Conservation (phyloP, 2,329 filamentous ascomycete genomes). For the Alternaria sp. region DNA sequence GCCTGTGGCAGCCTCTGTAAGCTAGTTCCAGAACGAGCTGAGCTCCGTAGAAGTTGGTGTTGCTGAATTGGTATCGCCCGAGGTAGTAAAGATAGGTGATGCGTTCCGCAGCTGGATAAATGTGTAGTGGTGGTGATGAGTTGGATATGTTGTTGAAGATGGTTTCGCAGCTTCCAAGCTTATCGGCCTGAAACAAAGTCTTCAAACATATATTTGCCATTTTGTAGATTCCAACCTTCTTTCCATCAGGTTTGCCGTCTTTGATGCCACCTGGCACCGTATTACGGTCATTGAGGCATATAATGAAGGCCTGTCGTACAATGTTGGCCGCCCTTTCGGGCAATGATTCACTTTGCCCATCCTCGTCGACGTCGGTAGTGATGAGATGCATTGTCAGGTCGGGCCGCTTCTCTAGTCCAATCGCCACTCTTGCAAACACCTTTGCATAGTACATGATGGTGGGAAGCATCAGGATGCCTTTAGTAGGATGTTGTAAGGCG, state of each 20-base stretch:
- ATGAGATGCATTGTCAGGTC: constrained; percentile 75
- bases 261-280: constrained; percentile 65
- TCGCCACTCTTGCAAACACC: constrained; percentile 81
- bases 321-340: constrained; percentile 89
- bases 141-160: constrained; percentile 89
- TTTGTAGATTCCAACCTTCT: constrained; percentile 87
- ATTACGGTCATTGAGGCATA: constrained; percentile 83
- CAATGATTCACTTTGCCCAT: constrained; percentile 77
- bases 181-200: constrained; percentile 86
- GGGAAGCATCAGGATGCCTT: constrained; percentile 83
- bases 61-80: constrained; percentile 87
- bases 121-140: constrained; percentile 79
- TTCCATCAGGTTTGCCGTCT: constrained; percentile 77
- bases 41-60: constrained; percentile 82
- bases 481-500: constrained; percentile 79
- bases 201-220: constrained; percentile 92
- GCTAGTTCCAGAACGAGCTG: constrained; percentile 78
- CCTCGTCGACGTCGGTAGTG: constrained; percentile 62
- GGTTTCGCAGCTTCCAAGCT: constrained; percentile 83
- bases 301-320: constrained; percentile 89
- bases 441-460: constrained; percentile 84
- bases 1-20: constrained; percentile 73
- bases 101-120: constrained; percentile 85
- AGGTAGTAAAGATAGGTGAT: constrained; percentile 96
- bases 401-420: constrained; percentile 82